These are phyloP conservation scores for Leccinellum albellum DNA, from an alignment of 768 basidiomycete genomes.

Conservation along the genomic window DNA sequence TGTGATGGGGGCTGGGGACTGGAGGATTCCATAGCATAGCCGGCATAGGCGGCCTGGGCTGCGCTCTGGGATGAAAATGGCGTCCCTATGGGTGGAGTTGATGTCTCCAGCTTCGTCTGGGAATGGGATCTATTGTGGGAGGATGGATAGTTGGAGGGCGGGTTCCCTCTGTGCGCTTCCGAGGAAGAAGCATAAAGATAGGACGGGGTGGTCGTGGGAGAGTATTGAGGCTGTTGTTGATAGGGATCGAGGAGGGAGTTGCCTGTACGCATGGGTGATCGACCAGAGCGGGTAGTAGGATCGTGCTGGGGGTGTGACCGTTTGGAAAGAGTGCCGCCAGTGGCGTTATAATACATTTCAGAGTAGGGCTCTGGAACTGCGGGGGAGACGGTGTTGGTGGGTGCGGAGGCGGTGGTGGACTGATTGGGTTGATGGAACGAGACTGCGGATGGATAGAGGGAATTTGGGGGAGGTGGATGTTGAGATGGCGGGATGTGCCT, in stretches of 20 bases:
- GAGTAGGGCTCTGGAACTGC: slow-evolving; percentile 43
- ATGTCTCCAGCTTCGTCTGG: slow-evolving; percentile 49
- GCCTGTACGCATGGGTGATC: slow-evolving; percentile 61
- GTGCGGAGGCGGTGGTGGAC: slow-evolving; percentile 13
- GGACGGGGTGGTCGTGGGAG: slow-evolving; percentile 48
- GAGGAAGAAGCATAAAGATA: slow-evolving; percentile 40
- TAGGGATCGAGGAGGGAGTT: slow-evolving; percentile 66
- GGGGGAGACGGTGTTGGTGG: slow-evolving; percentile 26
- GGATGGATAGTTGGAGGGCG: slow-evolving; percentile 45
- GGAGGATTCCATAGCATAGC: slow-evolving; percentile 62
- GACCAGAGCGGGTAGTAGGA: slow-evolving; percentile 44
- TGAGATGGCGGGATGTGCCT: slow-evolving; percentile 32
- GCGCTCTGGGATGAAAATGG: slow-evolving; percentile 56
- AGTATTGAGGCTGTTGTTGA: slow-evolving; percentile 61
- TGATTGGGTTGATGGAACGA: slow-evolving; percentile 49
- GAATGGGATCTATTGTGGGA: slow-evolving; percentile 57
- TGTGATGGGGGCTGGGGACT: slow-evolving; percentile 55
- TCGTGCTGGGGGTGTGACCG: slow-evolving; percentile 54
- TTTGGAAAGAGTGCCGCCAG: slow-evolving; percentile 49
- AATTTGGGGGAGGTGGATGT: slow-evolving; percentile 35
- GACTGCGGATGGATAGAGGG: slow-evolving; percentile 58
- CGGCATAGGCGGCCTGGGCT: slow-evolving; percentile 40
- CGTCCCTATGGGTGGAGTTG: slow-evolving; percentile 45
- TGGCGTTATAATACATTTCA: slow-evolving; percentile 61
- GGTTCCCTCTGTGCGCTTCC: slow-evolving; percentile 39